These are phyloP conservation scores for Kalmusia sp. DNA, from an alignment of 2,329 filamentous ascomycete genomes.

Conservation along the genomic window DNA sequence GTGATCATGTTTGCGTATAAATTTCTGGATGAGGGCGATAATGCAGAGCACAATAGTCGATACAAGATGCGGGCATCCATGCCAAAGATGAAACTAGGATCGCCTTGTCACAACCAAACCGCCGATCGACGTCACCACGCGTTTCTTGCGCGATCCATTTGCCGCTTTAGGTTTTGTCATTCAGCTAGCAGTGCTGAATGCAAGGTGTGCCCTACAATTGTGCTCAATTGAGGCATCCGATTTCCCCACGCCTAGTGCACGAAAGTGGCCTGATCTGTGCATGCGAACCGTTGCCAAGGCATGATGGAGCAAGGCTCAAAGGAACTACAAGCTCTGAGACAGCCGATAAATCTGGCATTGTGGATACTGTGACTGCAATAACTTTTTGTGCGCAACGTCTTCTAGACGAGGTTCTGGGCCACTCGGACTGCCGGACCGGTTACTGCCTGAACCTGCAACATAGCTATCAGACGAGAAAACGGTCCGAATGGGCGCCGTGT, in stretches of 20 bases:
- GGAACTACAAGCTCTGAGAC: neutral
- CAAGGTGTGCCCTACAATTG: neutral
- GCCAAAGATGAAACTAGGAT: conserved; percentile 23
- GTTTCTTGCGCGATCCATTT: conserved; percentile 21
- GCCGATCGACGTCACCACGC: conserved; percentile 20
- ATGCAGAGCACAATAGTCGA: conserved; percentile 5
- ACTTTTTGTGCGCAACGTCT: neutral
- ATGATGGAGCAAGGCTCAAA: neutral
- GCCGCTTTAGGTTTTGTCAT: conserved; percentile 14
- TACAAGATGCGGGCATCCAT: conserved; percentile 12
- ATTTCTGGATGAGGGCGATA: neutral
- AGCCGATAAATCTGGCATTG: neutral
- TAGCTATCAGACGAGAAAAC: neutral
- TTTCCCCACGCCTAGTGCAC: neutral
- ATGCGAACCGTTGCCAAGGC: neutral
- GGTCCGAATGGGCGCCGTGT: neutral
- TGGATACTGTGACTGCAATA: neutral
- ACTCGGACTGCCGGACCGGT: too few relatives aligned
- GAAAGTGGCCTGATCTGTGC: neutral
- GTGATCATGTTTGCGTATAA: neutral
- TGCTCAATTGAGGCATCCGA: neutral
- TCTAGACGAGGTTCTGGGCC: neutral
- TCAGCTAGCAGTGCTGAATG: neutral
- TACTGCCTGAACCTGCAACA: neutral
- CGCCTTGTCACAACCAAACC: conserved; percentile 17